Evolutionary conservation across 1,139 yeast genomes (phyloP), one percentile per base, ranked within the genome.

Genomic region (Lodderomyces beijingensis): DNA sequence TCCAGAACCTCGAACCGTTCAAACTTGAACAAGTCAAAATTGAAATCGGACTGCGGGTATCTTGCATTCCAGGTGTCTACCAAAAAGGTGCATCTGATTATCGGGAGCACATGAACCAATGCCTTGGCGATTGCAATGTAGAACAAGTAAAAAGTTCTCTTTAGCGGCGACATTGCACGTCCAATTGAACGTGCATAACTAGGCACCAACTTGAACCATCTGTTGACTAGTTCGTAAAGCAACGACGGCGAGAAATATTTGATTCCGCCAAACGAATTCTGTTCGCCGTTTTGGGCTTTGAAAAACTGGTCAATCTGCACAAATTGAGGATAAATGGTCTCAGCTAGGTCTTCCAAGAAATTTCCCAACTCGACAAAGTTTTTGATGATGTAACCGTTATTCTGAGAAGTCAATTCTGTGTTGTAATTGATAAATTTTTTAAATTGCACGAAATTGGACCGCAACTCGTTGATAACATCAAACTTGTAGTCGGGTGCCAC

Each of bases 141-240:
- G 34, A 64, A 62, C 22, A 65, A 45, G 37, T 58, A 62, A 30
- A 61, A 53, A 3, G 59, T 52, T 34, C 59, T 57, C 34, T 58
- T 62, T 10, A 60, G 45, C 0, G 69, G 62, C 17, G 54, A 41
- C 36, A 53, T 47, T 4, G 43, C 43, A 8, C 57, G 43, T 2
- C 64, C 62, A 28, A 60, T 45, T 2, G 65, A 47, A 35, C 54
- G 42, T 8, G 59, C 53, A 25, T 62, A 61, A 28, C 62, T 54
- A 0, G 72, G 70, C 30, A 55, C 50, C 33, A 59, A 51, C 25
- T 50, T 56, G 36, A 62, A 58, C 68, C 71, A 66, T 19, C 52
- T 50, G 16, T 16, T 31, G 7, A 35, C 26, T 14, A 35, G 27
- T 11, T 35, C 31, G 20, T 31, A 31, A 3, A 35, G 8, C 14